Percentiles rank a stretch among this genome's conserved stretches.
Conservation (phyloP, 257 asterid species). For the Nicotiana sylvestris region DNA sequence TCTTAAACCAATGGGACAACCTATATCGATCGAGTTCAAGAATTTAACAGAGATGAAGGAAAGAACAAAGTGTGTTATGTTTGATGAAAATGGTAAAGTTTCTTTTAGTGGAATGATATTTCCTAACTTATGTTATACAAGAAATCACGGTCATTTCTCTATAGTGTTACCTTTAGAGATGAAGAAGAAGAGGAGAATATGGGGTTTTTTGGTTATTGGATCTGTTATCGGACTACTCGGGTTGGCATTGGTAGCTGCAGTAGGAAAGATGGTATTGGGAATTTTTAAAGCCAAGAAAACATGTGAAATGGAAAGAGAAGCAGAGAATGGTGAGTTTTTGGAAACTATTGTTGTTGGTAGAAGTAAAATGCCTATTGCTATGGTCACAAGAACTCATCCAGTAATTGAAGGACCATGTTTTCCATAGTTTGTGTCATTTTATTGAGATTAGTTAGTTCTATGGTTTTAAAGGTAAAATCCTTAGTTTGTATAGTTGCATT, state of each 20-base stretch:
- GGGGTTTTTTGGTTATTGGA: slow-evolving; percentile 44
- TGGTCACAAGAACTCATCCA: slow-evolving; percentile 62
- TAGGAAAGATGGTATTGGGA: slow-evolving; percentile 28
- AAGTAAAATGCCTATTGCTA: slow-evolving; percentile 75
- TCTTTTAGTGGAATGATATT: slow-evolving; percentile 28
- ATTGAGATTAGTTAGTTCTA: not conserved
- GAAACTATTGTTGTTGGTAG: slow-evolving; percentile 41
- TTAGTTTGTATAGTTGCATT: not conserved
- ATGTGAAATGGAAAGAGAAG: slow-evolving; percentile 50
- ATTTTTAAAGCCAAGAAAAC: slow-evolving; percentile 31
- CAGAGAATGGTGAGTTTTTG: slow-evolving; percentile 59
- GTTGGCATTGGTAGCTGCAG: slow-evolving; percentile 33
- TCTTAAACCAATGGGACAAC: slow-evolving; percentile 50
- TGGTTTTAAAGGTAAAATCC: not conserved
- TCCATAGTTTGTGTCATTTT: slow-evolving; percentile 24
- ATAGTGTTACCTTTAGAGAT: slow-evolving; percentile 30
- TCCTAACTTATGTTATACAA: slow-evolving; percentile 41
- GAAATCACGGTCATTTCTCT: slow-evolving; percentile 57
- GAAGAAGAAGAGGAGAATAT: slow-evolving; percentile 25
- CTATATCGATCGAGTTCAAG: slow-evolving; percentile 43
- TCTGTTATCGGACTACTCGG: slow-evolving; percentile 42
- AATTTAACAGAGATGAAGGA: slow-evolving; percentile 1
- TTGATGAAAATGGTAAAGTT: slow-evolving; percentile 41
- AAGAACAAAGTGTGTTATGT: slow-evolving; percentile 47
- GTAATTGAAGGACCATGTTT: slow-evolving; percentile 46